Evolutionary conservation across 352 stramenopile genomes (phyloP).

Genomic region (Globisporangium spinosum): DNA sequence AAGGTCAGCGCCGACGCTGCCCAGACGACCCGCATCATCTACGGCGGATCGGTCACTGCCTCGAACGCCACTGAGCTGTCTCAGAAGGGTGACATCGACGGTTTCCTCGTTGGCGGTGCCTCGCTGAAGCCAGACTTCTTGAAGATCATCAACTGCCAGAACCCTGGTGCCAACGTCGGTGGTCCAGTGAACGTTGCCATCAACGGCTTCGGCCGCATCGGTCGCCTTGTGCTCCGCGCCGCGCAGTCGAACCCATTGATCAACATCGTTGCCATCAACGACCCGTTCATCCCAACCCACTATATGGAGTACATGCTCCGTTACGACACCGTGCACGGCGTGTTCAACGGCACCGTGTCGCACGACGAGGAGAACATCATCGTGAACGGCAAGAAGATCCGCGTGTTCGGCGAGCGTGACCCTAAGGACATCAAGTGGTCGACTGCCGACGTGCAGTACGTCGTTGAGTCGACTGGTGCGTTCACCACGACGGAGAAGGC

Average conservation of each 20-base stretch:
- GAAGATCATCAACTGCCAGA: constrained; percentile 95
- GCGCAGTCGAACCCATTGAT: constrained; percentile 85
- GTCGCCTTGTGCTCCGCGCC: constrained; percentile 94
- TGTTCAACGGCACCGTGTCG: constrained; percentile 83
- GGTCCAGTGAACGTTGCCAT: constrained; percentile 94
- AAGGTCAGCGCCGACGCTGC: constrained; percentile 92
- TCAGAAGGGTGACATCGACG: constrained; percentile 96
- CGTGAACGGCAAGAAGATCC: constrained; percentile 92
- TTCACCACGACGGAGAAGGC: constrained; percentile 90
- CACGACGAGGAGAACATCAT: constrained; percentile 86
- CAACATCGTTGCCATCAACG: constrained; percentile 93
- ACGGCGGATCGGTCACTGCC: constrained; percentile 94
- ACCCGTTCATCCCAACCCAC: constrained; percentile 93
- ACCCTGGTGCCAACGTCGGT: constrained; percentile 45
- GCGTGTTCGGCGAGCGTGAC: constrained; percentile 93
- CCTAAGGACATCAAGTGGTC: constrained; percentile 93
- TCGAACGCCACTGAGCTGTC: constrained; percentile 92
- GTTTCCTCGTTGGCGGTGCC: constrained; percentile 97
- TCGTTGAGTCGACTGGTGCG: constrained; percentile 88
- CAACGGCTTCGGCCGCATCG: constrained; percentile 99
- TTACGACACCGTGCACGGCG: constrained; percentile 92
- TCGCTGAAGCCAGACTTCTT: constrained; percentile 97
- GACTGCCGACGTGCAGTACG: constrained; percentile 90
- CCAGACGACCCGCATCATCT: constrained; percentile 94
- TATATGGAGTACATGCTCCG: constrained; percentile 97